Evolutionary conservation across 164 flowering plant genomes (phyloP).

Genomic region (Nelumbo lutea): DNA sequence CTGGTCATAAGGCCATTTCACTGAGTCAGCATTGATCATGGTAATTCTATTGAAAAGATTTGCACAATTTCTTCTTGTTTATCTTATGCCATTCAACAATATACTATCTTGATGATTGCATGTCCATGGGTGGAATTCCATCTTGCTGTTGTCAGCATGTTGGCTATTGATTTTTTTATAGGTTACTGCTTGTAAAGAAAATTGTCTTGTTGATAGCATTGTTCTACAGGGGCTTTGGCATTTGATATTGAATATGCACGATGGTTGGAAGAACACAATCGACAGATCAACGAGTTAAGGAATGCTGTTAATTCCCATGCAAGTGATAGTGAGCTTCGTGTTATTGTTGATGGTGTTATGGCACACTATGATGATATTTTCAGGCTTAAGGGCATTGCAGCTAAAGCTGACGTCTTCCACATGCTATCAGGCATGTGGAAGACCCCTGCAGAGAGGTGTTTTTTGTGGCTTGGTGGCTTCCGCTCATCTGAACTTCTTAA

Average conservation of each 20-base stretch:
- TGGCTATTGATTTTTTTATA: not conserved
- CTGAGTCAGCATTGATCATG: too few relatives aligned
- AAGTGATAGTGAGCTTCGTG: not conserved
- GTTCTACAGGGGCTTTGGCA: slow-evolving; percentile 5
- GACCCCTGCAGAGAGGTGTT: slow-evolving; percentile 8
- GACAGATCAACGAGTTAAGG: slow-evolving; percentile 1
- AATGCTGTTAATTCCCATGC: not conserved
- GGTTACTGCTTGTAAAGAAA: too few relatives aligned
- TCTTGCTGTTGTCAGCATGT: too few relatives aligned
- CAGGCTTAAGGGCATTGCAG: slow-evolving; percentile 6
- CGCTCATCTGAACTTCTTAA: slow-evolving; percentile 6
- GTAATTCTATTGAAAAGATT: too few relatives aligned
- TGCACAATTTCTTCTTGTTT: too few relatives aligned
- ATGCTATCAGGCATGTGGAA: slow-evolving; percentile 9
- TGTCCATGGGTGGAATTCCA: too few relatives aligned
- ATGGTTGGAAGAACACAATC: slow-evolving; percentile 10
- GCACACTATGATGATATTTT: slow-evolving; percentile 4
- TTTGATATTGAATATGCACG: slow-evolving; percentile 9
- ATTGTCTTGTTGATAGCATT: too few relatives aligned
- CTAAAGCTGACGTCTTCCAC: not conserved
- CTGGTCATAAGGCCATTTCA: too few relatives aligned
- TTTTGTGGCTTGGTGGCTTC: slow-evolving; percentile 8
- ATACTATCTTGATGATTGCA: too few relatives aligned
- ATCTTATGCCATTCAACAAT: too few relatives aligned
- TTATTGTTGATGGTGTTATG: not conserved